phyloP scores from a whole-genome alignment of 768 basidiomycete genomes.

The Austroboletus festivus region DNA sequence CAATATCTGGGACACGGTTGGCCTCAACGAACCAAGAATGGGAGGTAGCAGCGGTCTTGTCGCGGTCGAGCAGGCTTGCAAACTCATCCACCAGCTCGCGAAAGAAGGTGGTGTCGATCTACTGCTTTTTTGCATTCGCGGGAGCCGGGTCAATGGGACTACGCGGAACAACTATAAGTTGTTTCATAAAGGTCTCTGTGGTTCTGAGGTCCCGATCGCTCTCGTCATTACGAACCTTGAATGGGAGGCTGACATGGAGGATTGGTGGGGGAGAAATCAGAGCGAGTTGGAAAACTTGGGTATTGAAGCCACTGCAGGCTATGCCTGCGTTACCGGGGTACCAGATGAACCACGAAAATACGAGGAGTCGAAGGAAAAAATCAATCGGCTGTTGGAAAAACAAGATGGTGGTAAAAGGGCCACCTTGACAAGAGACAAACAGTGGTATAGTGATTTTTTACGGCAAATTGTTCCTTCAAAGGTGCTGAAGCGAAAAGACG shows the following conservation, averaged over 20 bases:
- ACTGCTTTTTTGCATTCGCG: slow-evolving; percentile 41
- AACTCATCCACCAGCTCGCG: slow-evolving; percentile 34
- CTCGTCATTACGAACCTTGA: slow-evolving; percentile 41
- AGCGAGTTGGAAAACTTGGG: slow-evolving; percentile 21
- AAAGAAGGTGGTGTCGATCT: slow-evolving; percentile 37
- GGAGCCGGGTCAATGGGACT: slow-evolving; percentile 36
- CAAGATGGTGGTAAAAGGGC: slow-evolving; percentile 17
- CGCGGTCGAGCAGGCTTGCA: slow-evolving; percentile 29
- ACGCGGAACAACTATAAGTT: slow-evolving; percentile 39
- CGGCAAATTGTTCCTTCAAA: slow-evolving; percentile 22
- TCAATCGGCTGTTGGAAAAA: slow-evolving; percentile 14
- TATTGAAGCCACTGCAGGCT: slow-evolving; percentile 26
- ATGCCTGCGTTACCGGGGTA: slow-evolving; percentile 37
- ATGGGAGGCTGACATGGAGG: slow-evolving; percentile 31
- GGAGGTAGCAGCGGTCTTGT: slow-evolving; percentile 15
- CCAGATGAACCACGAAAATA: slow-evolving; percentile 30
- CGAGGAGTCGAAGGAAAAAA: slow-evolving; percentile 16
- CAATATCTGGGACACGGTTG: not conserved
- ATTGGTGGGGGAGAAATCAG: slow-evolving; percentile 33
- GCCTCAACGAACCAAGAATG: not conserved
- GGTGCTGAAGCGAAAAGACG: slow-evolving; percentile 21
- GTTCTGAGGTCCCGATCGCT: slow-evolving; percentile 30
- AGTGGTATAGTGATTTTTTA: slow-evolving; percentile 26
- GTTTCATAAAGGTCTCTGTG: slow-evolving; percentile 42
- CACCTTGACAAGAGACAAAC: slow-evolving; percentile 23